Evolutionary conservation across 371 early-diverging fungal species (phyloP), one percentile per base, ranked within the genome.

Genomic region (Capillidium rhysosporum): DNA sequence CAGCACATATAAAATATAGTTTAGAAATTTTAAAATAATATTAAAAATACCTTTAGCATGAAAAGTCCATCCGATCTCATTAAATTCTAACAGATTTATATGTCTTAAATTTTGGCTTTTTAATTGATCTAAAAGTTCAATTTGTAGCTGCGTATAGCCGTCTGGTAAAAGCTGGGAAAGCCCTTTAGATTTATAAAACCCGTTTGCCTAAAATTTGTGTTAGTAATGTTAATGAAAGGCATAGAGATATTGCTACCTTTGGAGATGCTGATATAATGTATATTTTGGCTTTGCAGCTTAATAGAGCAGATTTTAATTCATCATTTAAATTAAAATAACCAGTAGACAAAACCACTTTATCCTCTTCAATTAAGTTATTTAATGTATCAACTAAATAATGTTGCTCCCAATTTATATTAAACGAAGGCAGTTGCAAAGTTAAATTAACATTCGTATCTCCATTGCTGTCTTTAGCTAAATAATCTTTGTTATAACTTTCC

Each of bases 261-360:
- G 97, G 97, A 7, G 94, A 77, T 1, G 94, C 87, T 8, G 64
- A 55, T 14, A 62, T 56, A 31, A 94, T 72, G 23, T 73, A 65
- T 61, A 87, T 82, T 7, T 61, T 55, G 5, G 79, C 73, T 2
- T 54, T 52, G 25, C 80, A 73, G 21, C 64, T 63, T 18, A 82
- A 58, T 31, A 91, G 77, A 28, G 67, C 63, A 12, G 69, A 49
- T 40, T 77, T 75, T 66, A 78, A 78, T 29, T 64, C 59, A 9
- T 80, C 70, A 0, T 84, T 80, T 51, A 96, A 80, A 63, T 96
- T 96, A 57, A 96, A 86, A 58, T 96, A 96, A n/a, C 91, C 92
- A 2, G 93, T 87, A 0, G 88, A 81, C 44, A 92, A 65, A 40
- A 75, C 70, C 1, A 68, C 67, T 68, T 78, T 69, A 18, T 55